A percentile compares a stretch with the other conserved stretches of the same genome.
Conservation (phyloP, 805 yeast species). For the Starmerella vaccinii region DNA sequence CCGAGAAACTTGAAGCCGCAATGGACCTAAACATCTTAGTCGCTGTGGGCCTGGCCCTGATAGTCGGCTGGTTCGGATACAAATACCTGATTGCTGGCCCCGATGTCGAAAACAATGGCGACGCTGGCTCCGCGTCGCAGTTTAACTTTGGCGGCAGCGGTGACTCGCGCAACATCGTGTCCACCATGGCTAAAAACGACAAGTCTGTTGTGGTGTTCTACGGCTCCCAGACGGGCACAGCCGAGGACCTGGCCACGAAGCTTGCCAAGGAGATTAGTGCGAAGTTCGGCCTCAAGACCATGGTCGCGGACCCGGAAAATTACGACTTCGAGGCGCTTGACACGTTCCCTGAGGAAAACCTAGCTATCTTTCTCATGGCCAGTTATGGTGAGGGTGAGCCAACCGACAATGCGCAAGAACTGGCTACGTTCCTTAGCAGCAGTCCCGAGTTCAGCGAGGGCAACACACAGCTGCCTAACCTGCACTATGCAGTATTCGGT, state of each 20-base stretch:
- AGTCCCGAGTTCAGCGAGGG: conserved; percentile 41
- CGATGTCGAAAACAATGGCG: conserved; percentile 13
- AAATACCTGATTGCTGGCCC: conserved; percentile 16
- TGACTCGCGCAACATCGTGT: conserved; percentile 25
- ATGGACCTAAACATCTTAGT: conserved; percentile 6
- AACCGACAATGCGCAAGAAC: conserved; percentile 83
- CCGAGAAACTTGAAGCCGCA: background rate
- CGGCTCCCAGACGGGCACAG: conserved; percentile 98
- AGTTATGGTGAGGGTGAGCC: conserved; percentile 99
- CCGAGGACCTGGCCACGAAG: conserved; percentile 90
- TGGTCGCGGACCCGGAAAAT: conserved; percentile 82
- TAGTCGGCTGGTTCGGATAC: conserved; percentile 19
- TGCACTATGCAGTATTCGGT: conserved; percentile 73
- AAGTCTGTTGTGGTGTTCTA: conserved; percentile 73
- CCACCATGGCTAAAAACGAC: conserved; percentile 41
- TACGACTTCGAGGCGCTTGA: conserved; percentile 73
- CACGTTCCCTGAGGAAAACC: conserved; percentile 46
- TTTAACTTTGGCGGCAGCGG: background rate
- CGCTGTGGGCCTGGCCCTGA: conserved; percentile 19
- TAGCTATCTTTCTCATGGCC: conserved; percentile 72
- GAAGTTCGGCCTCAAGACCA: conserved; percentile 66
- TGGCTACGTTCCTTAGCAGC: conserved; percentile 52
- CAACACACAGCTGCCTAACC: conserved; percentile 37
- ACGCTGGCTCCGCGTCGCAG: conserved; percentile 2
- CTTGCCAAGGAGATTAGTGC: conserved; percentile 80